phyloP scores from a whole-genome alignment of 306 rosid genomes.

The Carpinus viminea region DNA sequence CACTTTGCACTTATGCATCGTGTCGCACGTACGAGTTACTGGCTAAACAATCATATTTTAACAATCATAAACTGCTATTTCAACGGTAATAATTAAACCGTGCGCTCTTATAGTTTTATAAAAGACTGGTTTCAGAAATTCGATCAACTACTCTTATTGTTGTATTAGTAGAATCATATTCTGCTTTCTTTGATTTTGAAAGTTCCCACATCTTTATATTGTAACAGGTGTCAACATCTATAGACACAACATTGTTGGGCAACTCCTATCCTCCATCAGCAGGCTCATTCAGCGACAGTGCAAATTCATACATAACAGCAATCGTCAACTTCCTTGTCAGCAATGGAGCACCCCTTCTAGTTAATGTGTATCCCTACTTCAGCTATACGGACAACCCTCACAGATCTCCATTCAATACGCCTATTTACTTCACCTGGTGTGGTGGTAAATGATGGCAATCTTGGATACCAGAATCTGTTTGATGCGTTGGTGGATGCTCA shows the following conservation, averaged over 20 bases:
- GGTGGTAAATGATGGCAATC: slow-evolving; percentile 22
- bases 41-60: too few species aligned
- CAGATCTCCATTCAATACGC: slow-evolving; percentile 37
- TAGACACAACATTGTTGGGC: slow-evolving; percentile 25
- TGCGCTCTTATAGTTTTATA: too few species aligned
- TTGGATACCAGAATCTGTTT: slow-evolving; percentile 44
- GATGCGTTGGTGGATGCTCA: slow-evolving; percentile 55
- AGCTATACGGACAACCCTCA: slow-evolving; percentile 3
- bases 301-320: slow-evolving; percentile 35
- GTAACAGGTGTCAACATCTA: slow-evolving; percentile 45
- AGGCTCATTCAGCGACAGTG: slow-evolving; percentile 30
- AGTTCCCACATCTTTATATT: too few species aligned
- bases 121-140: too few species aligned
- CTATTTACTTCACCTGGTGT: slow-evolving; percentile 38
- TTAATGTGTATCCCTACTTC: slow-evolving; percentile 60
- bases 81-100: too few species aligned
- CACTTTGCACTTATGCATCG: too few species aligned
- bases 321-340: slow-evolving; percentile 34
- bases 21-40: too few species aligned
- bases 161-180: too few species aligned
- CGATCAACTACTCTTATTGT: too few species aligned
- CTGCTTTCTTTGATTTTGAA: too few species aligned
- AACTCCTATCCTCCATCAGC: slow-evolving; percentile 44
- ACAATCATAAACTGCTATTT: too few species aligned
- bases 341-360: slow-evolving; percentile 65